Base-by-base conservation (phyloP, 495 filamentous ascomycete genomes). In the Penicillium ochrochloron region DNA sequence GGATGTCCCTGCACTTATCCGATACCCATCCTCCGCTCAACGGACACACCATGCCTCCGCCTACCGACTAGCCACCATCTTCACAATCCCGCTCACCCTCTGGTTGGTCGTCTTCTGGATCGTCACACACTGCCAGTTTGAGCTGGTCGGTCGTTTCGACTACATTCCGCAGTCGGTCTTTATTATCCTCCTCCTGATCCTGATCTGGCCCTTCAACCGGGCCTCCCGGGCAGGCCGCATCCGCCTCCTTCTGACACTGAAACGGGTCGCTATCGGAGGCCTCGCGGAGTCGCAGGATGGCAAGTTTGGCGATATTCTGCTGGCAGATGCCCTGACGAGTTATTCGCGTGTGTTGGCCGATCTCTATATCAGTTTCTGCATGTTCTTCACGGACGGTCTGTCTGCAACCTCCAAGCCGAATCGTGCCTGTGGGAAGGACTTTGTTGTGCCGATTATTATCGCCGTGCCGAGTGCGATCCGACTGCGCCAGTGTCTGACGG, bases 291-390 rank as follows among this genome's bases (percentile, higher is more conserved):
- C 89, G 8, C 85, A 90, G 56, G 88, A 93, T 78, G 92, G 92
- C 41, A 96, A 94, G 70, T 99, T 99, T 69, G 93, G 91, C 46
- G 95, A 99, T 72, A 89, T 98, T 60, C 79, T 99, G 44, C 83
- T 98, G n/a, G 93, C 95, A 9, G 95, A 99, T 83, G 94, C 90
- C 37, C 78, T 99, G 62, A 99, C 95, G 10, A 94, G 90, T 66
- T 99, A 98, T 74, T 89, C 95, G 48, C 96, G 93, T 69, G 88
- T 97, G 29, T 80, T 97, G 2, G 94, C 88, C 5, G 96, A 98
- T 74, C 77, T 97, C n/a, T 95, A 90, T 73, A 87, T 97, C 54
- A 86, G 88, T 34, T 78, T 91, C 46, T 97, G 93, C 85, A 96
- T 97, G 93, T 93, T 97, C 76, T 83, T 97, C 66, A 78, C 79